A percentile compares a stretch with the other conserved stretches of the same genome.
Conservation (phyloP, 768 basidiomycete species). For the Fistulinella prunicolor region DNA sequence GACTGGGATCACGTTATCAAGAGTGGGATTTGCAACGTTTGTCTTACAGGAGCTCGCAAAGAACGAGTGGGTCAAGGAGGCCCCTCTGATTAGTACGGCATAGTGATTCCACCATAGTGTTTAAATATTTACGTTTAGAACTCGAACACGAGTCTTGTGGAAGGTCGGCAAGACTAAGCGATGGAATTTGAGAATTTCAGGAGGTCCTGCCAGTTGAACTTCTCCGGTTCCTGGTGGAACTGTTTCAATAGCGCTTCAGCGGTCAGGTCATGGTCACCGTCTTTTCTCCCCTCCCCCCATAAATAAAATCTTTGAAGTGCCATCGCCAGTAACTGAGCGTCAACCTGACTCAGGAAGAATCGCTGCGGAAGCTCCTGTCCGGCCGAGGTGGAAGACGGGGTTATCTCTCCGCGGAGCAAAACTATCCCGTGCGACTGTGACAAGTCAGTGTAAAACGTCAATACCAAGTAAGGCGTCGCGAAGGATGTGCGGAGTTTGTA, state of each 20-base stretch:
- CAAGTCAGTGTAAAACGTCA: conserved; percentile 92
- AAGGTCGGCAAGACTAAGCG: conserved; percentile 3
- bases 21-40: conserved; percentile 60
- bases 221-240: conserved; percentile 76
- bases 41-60: conserved; percentile 54
- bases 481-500: conserved; percentile 83
- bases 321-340: conserved; percentile 81
- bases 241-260: conserved; percentile 50
- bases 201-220: conserved; percentile 83
- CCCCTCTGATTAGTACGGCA: conserved; percentile 30
- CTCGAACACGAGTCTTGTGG: background rate
- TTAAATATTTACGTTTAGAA: no score
- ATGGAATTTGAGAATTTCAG: conserved; percentile 45
- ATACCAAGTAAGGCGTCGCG: conserved; percentile 85
- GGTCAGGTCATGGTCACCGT: background rate
- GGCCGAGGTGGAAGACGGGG: conserved; percentile 51
- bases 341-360: conserved; percentile 69
- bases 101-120: background rate
- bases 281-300: conserved; percentile 41
- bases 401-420: conserved; percentile 89
- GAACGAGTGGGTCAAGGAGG: conserved; percentile 55
- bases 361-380: conserved; percentile 27
- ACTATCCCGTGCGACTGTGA: conserved; percentile 76
- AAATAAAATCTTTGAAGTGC: conserved; percentile 85
- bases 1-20: conserved; percentile 47